These are phyloP conservation scores for Glutinoglossum americanum DNA, from an alignment of 495 filamentous ascomycete species.

Conservation along the genomic window DNA sequence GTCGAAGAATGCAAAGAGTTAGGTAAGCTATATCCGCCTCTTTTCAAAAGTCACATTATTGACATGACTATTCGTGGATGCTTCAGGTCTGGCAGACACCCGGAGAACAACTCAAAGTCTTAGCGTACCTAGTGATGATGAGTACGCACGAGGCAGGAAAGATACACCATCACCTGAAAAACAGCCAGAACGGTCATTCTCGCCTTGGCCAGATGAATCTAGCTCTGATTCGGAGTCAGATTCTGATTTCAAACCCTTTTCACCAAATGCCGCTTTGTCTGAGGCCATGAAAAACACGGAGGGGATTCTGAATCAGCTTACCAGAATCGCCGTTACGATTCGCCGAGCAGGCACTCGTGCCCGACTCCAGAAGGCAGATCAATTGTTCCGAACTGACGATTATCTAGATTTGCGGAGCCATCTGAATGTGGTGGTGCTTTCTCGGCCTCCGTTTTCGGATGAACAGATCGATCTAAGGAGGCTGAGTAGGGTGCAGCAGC, in stretches of 20 bases:
- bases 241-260: no score
- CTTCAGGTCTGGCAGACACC: background rate
- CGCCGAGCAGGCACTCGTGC: slow-evolving; percentile 4
- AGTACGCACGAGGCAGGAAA: no score
- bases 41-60: background rate
- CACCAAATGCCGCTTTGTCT: no score
- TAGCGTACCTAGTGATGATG: no score
- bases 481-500: background rate
- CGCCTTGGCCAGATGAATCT: no score
- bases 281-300: slow-evolving; percentile 1
- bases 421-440: no score
- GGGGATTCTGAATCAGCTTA: slow-evolving; percentile 2
- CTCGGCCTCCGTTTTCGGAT: background rate
- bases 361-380: slow-evolving; percentile 8
- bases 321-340: slow-evolving; percentile 6
- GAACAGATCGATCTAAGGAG: background rate
- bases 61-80: background rate
- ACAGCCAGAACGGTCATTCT: no score
- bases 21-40: no score
- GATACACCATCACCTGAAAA: no score
- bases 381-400: background rate
- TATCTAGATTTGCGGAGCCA: background rate
- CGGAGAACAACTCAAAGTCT: background rate
- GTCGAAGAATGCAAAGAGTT: background rate
- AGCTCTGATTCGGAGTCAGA: no score